These are phyloP conservation scores for Trypanosoma avium DNA, from an alignment of 208 protist genomes.

Conservation along the genomic window DNA sequence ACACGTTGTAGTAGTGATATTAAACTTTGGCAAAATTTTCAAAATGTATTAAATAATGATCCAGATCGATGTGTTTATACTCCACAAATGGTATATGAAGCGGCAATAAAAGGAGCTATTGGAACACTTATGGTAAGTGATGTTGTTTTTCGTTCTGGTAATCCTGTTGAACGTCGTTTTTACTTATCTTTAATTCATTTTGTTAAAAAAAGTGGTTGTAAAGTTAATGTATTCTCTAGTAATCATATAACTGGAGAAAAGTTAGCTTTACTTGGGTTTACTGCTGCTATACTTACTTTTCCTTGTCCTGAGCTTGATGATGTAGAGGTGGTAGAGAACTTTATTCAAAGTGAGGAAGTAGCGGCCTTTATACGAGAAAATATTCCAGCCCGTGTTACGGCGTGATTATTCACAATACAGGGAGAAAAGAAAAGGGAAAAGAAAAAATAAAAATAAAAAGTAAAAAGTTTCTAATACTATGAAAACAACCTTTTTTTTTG, in stretches of 20 bases:
- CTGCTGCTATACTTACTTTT: constrained; percentile 94
- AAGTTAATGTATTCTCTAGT: constrained; percentile 93
- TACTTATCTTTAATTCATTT: constrained; percentile 91
- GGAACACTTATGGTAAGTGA: constrained; percentile 92
- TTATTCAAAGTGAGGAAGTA: constrained; percentile 55
- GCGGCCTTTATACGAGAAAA: constrained; percentile 74
- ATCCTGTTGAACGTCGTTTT: constrained; percentile 81
- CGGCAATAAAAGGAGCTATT: constrained; percentile 79
- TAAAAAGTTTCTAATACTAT: no score
- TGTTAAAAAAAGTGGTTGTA: constrained; percentile 77
- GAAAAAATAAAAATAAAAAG: no score
- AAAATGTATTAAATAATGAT: constrained; percentile 88
- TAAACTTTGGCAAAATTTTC: constrained; percentile 91
- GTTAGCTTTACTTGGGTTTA: constrained; percentile 87
- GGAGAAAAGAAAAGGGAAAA: not conserved
- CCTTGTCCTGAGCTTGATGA: constrained; percentile 91
- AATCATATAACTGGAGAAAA: constrained; percentile 96
- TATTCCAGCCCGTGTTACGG: constrained; percentile 36
- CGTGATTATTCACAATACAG: constrained; percentile 15
- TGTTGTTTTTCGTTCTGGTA: constrained; percentile 87
- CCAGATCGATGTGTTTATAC: constrained; percentile 94
- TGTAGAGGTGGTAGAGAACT: constrained; percentile 64
- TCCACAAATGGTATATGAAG: constrained; percentile 80
- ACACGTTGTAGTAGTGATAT: constrained; percentile 93
- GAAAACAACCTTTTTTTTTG: no score